Evolutionary conservation across 345 rosid species (phyloP), one percentile per base, ranked within the genome.

Genomic region (Brassica cretica): DNA sequence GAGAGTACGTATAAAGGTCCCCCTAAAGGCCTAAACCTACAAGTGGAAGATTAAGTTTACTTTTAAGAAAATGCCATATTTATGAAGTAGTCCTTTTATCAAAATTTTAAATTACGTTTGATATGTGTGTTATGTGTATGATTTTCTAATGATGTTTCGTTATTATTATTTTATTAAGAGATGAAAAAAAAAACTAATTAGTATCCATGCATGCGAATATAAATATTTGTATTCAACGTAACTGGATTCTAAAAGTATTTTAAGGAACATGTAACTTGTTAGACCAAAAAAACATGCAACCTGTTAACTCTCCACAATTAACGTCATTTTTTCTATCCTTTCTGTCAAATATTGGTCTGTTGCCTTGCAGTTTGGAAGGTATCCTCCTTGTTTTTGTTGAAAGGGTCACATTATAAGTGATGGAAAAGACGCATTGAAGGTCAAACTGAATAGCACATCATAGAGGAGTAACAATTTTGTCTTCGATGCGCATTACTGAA

Each of bases 371-470:
- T 25, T 70, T 62, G 80, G 58, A 53, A 70, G 32, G 37, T 21
- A 61, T 46, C 7, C 39, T 46, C 16, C 35, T 6, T 70, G 25
- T 21, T 32, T 14, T 10, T 69, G 41, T 69, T 68, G 60, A 44
- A 44, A 44, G n/a, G n/a, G n/a, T n/a, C n/a, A n/a, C n/a, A 15
- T 53, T 35, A 75, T 63, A 63, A 56, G 30, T 77, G 80, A 64
- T 35, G 56, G 75, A 70, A 6, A 77, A 39, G 75, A 77, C 65
- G 19, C 21, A 70, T 24, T 8, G 6, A 70, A 39, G 24, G 75
- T 77, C 71, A 76, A 76, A 62, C 1, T 49, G 51, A 70, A 58
- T 51, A 56, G 75, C 65, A 32, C 41, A 21, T 69, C 68, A 5
- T 24, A 35, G 53, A 32, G 19, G 16, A 64, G 14, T 49, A 9